Evolutionary conservation across 176 grass and related monocot species (phyloP), one percentile per base, ranked within the genome.

Genomic region (Musa troglodytarum): DNA sequence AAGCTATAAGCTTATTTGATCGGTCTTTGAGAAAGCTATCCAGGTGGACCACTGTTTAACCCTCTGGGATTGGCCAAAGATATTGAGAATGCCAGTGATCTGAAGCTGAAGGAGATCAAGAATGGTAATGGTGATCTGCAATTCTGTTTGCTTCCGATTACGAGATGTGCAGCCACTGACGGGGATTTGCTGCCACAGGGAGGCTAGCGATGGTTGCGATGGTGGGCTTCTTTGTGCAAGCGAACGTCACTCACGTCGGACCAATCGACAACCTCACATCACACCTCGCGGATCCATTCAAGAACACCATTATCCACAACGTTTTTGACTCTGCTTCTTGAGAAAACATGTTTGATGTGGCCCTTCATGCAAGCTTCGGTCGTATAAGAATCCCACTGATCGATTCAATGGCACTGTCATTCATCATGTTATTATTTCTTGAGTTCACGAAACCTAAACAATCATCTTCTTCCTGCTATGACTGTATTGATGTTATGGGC

Each of bases 31-130:
- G 28, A 65, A 83, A 97, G 93, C 59, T 97, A 90, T 66, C 93
- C 90, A 24, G 93, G 93, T 1, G 93, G 90, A 14, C 87, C 93
- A 11, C 57, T 97, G 50, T 97, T 97, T 55, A 83, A 97, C 74
- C 93, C 93, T 72, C 68, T 93, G 43, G 93, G 93, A 7, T 75
- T 97, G 0, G 82, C 74, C 20, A 97, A 76, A 63, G 93, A 97
- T 79, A 92, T 90, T 71, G 86, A 93, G 61, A 90, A 82, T 82
- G 87, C 83, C n/a, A 51, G 84, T 21, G 89, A 96, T 68, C 56
- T 79, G 70, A 96, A 90, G 79, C 63, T 96, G 52, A 96, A 96
- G 80, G 93, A 96, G 86, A 96, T 96, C 72, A 96, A 97, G 85
- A 97, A 97, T 17, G 93, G 93, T 90, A 90, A 17, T n/a, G 34